These are phyloP conservation scores for Aspergillus quadricinctus DNA, from an alignment of 2,329 filamentous ascomycete species.

Conservation along the genomic window DNA sequence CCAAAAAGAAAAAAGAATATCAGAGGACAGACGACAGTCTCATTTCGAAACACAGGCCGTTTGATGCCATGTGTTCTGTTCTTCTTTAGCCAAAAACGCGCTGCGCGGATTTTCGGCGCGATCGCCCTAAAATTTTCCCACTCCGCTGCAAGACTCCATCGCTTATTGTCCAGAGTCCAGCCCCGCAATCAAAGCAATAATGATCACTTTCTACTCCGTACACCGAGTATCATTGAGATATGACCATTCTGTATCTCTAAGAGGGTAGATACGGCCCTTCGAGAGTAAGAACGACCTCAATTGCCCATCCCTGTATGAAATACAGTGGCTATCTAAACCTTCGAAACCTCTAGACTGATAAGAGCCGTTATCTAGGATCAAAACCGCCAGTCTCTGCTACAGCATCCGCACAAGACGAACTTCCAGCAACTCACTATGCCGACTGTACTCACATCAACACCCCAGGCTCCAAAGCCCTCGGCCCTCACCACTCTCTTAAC, in stretches of 20 bases:
- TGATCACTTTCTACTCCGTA: not conserved
- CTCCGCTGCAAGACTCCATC: not conserved
- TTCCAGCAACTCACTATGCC: not conserved
- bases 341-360: not conserved
- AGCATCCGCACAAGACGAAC: not conserved
- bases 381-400: not conserved
- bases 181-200: not conserved
- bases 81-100: constrained; percentile 1
- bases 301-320: no score
- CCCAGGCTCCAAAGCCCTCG: constrained; percentile 27
- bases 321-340: not conserved
- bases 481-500: constrained; percentile 40
- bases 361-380: not conserved
- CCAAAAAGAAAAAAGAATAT: constrained; percentile 3
- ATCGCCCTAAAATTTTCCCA: constrained; percentile 9
- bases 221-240: not conserved
- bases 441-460: not conserved
- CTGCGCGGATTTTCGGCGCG: constrained; percentile 6
- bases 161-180: not conserved
- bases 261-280: not conserved
- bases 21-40: not conserved
- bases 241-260: not conserved
- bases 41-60: constrained; percentile 1
- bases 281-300: not conserved
- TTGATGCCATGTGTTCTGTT: constrained; percentile 37